Evolutionary conservation across 495 filamentous ascomycete species (phyloP).

Genomic region (Tuber microsphaerosporum): DNA sequence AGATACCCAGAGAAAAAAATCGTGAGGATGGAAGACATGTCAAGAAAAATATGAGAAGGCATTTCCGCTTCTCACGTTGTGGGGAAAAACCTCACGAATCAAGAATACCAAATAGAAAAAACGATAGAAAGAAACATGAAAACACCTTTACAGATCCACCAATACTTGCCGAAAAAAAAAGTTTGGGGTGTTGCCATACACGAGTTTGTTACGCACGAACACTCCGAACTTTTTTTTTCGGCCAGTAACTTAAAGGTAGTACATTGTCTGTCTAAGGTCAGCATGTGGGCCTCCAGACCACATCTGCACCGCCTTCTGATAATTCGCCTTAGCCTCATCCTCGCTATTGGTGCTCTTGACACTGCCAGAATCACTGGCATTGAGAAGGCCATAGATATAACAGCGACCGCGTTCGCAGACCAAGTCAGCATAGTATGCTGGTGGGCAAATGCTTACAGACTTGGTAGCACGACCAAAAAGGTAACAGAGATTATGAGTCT

Average conservation of each 20-base stretch:
- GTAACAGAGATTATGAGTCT: constrained; percentile 70
- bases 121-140: not conserved
- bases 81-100: not conserved
- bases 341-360: constrained; percentile 35
- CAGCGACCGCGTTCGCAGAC: constrained; percentile 63
- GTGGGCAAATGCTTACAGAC: constrained; percentile 70
- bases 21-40: not conserved
- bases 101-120: not conserved
- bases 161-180: too few species aligned
- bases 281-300: constrained; percentile 44
- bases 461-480: constrained; percentile 72
- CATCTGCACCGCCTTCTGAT: constrained; percentile 22
- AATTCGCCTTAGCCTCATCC: constrained; percentile 20
- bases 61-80: not conserved
- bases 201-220: too few species aligned
- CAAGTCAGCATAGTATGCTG: constrained; percentile 76
- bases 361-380: constrained; percentile 43
- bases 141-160: not conserved
- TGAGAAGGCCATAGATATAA: constrained; percentile 57
- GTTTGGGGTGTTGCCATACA: too few species aligned
- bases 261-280: constrained; percentile 63
- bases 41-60: not conserved
- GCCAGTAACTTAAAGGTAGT: constrained; percentile 56
- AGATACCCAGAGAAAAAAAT: not conserved
- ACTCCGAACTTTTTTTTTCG: too few species aligned